A percentile compares a stretch with the other conserved stretches of the same genome.
Evolutionary conservation across 495 filamentous ascomycete genomes (phyloP).

Genomic region (Daldinia loculata): DNA sequence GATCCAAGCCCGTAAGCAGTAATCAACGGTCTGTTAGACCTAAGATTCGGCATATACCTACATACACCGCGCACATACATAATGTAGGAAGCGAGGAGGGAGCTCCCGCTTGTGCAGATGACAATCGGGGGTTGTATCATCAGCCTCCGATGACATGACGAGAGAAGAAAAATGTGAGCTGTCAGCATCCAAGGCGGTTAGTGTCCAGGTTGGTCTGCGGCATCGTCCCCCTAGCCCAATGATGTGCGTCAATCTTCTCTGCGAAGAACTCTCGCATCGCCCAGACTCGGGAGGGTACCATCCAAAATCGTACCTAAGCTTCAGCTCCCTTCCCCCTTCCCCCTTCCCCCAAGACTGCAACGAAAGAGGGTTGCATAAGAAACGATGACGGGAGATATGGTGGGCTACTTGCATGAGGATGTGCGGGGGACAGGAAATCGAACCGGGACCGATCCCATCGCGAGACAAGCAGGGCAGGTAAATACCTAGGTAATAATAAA

Average conservation of each 20-base stretch:
- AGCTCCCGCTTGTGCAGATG: constrained; percentile 44
- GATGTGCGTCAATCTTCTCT: constrained; percentile 37
- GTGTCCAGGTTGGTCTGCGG: constrained; percentile 19
- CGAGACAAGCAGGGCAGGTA: constrained; percentile 33
- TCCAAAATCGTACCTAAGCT: background rate
- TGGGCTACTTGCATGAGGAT: constrained; percentile 46
- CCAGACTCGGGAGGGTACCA: constrained; percentile 9
- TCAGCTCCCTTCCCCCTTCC: constrained; percentile 20
- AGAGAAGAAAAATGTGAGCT: constrained; percentile 33
- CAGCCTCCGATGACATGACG: constrained; percentile 41
- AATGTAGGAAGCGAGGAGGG: constrained; percentile 33
- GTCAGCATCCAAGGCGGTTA: constrained; percentile 31
- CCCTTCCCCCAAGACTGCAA: constrained; percentile 15
- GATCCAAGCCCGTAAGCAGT: constrained; percentile 36
- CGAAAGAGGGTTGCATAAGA: constrained; percentile 43
- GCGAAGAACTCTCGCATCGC: constrained; percentile 21
- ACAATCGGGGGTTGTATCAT: constrained; percentile 41
- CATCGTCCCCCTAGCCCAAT: constrained; percentile 28
- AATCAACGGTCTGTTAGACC: constrained; percentile 21
- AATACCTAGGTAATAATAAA: background rate
- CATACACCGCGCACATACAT: constrained; percentile 1
- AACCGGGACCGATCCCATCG: constrained; percentile 44
- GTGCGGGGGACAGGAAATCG: constrained; percentile 48
- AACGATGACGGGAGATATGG: constrained; percentile 44
- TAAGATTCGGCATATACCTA: constrained; percentile 35